Base-by-base conservation (phyloP, 176 grass and related monocot genomes). In the Oryza glumipatula region DNA sequence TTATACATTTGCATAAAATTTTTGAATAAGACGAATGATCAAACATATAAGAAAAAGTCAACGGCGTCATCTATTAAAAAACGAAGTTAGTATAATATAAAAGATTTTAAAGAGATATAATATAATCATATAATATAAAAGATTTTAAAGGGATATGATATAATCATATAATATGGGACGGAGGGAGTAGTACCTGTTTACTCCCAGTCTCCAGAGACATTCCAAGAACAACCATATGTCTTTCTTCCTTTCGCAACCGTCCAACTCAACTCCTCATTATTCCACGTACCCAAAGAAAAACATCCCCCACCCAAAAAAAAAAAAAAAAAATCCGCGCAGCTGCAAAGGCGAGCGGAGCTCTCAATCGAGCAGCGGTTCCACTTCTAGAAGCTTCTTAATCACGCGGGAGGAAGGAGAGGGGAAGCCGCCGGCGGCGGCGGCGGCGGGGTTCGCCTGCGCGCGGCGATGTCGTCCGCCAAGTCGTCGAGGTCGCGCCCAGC, bases 401-500 rank as follows among this genome's bases (percentile, higher is more conserved):
- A 13, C 54, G 32, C 16, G 32, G 67, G 61, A 6, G 77, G 44
- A 36, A 36, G 39, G 51, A 19, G 9, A 9, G 26, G 21, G 38
- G 68, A 8, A 72, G 6, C 32, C n/a, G 28, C 6, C 45, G 56
- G 30, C 48, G 75, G 87, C 41, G 39, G 5, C 7, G 4, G 4
- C 35, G 4, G 35, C 1, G 3, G 35, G 87, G 76, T 84, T 85
- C n/a, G 4, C 70, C 28, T 36, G 54, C 4, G 48, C 51, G 36
- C 48, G 13, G 48, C 47, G 73, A 91, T 91, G 70, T 91, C 93
- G 58, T 90, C 93, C 21, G 88, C 88, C 45, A 95, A 92, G 88
- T 95, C 90, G 47, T 93, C 94, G 78, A 84, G 94, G 88, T 95
- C 91, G 65, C 87, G 95, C 67, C 83, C 84, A 17, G 72, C 88